Evolutionary conservation across 2,329 filamentous ascomycete genomes (phyloP).

Genomic region (Penicillium corylophilum): DNA sequence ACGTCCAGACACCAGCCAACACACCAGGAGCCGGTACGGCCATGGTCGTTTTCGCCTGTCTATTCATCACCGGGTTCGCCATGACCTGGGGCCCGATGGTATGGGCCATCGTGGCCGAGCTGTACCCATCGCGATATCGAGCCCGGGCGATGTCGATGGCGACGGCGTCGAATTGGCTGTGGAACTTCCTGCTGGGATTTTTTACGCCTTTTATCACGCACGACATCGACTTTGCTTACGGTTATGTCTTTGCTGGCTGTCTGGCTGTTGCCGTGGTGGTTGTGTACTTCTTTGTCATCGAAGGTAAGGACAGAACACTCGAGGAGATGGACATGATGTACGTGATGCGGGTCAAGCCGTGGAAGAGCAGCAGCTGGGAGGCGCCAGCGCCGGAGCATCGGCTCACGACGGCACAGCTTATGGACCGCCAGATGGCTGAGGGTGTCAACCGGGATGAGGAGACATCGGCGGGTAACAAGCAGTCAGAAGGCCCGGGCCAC

Average conservation of each 20-base stretch:
- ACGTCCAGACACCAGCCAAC: conserved; percentile 39
- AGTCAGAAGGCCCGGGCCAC: conserved; percentile 15
- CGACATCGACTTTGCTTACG: conserved; percentile 70
- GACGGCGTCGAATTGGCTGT: conserved; percentile 72
- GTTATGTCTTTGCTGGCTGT: conserved; percentile 73
- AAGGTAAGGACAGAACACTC: conserved; percentile 66
- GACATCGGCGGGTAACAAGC: conserved; percentile 7
- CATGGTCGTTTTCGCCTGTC: conserved; percentile 68
- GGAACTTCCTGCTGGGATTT: conserved; percentile 72
- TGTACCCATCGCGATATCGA: conserved; percentile 50
- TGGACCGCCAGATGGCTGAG: conserved; percentile 23
- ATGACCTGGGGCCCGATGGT: conserved; percentile 65
- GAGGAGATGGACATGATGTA: conserved; percentile 79
- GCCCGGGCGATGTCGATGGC: conserved; percentile 75
- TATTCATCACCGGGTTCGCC: conserved; percentile 71
- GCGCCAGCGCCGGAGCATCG: conserved; percentile 26
- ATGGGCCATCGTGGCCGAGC: conserved; percentile 48
- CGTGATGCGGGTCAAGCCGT: conserved; percentile 59
- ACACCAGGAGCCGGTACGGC: conserved; percentile 57
- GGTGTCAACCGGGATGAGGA: conserved; percentile 18
- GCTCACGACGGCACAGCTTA: conserved; percentile 26
- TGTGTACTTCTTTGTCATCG: conserved; percentile 72
- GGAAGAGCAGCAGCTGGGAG: conserved; percentile 54
- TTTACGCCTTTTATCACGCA: conserved; percentile 75
- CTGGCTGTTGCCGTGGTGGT: conserved; percentile 63